Conservation (phyloP, 2,329 filamentous ascomycete species). For the Pyricularia sp. region DNA sequence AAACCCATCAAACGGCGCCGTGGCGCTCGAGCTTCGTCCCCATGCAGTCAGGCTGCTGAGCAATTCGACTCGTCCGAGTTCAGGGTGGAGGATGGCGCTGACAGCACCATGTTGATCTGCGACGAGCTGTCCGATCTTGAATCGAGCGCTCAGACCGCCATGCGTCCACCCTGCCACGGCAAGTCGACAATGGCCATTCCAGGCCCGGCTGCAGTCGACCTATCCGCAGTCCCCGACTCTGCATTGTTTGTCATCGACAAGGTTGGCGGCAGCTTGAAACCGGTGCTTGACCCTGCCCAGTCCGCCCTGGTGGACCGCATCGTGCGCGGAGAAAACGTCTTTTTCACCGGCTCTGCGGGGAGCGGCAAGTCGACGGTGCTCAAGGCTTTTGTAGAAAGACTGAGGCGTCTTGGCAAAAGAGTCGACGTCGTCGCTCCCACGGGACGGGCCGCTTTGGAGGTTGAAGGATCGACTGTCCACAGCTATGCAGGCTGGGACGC, state of each 20-base stretch:
- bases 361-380: slow-evolving; percentile 49
- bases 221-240: neutral
- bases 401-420: slow-evolving; percentile 20
- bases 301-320: slow-evolving; percentile 39
- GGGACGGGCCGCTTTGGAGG: slow-evolving; percentile 46
- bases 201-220: neutral
- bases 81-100: neutral
- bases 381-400: slow-evolving; percentile 31
- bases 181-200: neutral
- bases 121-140: neutral
- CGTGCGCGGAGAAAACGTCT: slow-evolving; percentile 43
- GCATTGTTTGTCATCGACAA: neutral
- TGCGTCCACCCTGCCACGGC: neutral
- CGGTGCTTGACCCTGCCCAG: slow-evolving; percentile 35
- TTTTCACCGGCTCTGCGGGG: slow-evolving; percentile 56
- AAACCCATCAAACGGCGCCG: neutral
- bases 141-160: neutral
- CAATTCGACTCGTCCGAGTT: neutral
- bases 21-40: neutral
- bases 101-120: neutral
- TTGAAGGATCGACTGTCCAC: slow-evolving; percentile 47
- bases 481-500: slow-evolving; percentile 44
- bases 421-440: slow-evolving; percentile 51
- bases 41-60: neutral
- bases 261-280: neutral